Conservation (phyloP, 2,329 filamentous ascomycete species). For the Alternaria alternata region DNA sequence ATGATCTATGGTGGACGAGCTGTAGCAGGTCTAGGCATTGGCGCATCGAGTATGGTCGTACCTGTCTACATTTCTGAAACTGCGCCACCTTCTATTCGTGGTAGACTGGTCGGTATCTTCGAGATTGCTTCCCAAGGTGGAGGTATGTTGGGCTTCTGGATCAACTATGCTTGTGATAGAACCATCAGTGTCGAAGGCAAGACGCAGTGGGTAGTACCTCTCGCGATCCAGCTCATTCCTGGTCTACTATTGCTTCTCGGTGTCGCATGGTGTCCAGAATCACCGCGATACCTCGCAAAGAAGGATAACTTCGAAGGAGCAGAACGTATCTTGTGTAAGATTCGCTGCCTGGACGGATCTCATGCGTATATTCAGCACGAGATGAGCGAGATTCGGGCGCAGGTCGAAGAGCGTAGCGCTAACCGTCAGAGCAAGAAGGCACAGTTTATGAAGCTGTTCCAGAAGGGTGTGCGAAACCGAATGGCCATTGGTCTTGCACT, state of each 20-base stretch:
- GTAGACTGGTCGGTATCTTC: conserved; percentile 71
- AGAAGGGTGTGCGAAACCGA: conserved; percentile 51
- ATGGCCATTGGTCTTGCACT: conserved; percentile 51
- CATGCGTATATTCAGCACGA: conserved; percentile 59
- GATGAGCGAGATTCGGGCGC: conserved; percentile 56
- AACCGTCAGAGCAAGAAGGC: conserved; percentile 39
- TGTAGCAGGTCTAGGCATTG: conserved; percentile 51
- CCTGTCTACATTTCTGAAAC: conserved; percentile 52
- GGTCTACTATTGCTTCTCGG: conserved; percentile 48
- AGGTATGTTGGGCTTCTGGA: conserved; percentile 58
- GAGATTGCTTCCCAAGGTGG: conserved; percentile 72
- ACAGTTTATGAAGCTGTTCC: conserved; percentile 49
- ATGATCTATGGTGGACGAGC: conserved; percentile 50
- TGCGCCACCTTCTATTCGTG: conserved; percentile 69
- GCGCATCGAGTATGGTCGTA: conserved; percentile 48
- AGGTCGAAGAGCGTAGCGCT: conserved; percentile 44
- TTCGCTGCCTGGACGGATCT: conserved; percentile 56
- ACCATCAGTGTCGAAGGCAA: conserved; percentile 55
- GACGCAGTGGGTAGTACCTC: conserved; percentile 70
- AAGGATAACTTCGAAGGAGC: conserved; percentile 51
- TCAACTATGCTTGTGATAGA: conserved; percentile 53
- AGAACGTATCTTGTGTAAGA: conserved; percentile 50
- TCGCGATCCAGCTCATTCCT: conserved; percentile 57
- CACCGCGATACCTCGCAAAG: conserved; percentile 43
- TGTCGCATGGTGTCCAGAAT: conserved; percentile 50